Percentiles rank a stretch among this genome's conserved stretches.
Conservation (phyloP, 2,329 filamentous ascomycete species). For the Hypoxylon sp. region DNA sequence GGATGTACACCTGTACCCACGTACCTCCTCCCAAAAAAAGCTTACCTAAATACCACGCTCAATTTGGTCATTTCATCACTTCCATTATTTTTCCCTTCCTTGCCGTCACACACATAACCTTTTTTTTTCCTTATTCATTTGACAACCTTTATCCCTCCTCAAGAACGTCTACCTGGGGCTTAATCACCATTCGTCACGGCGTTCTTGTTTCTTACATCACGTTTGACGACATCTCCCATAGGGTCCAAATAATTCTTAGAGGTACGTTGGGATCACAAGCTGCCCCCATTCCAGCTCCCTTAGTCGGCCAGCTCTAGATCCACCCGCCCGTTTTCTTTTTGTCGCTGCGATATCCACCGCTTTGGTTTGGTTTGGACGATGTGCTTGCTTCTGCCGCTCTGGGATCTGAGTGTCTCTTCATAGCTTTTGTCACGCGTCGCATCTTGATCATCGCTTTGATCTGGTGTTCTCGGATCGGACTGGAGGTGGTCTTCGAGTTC, state of each 20-base stretch:
- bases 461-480: slow-evolving; percentile 11
- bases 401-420: slow-evolving; percentile 19
- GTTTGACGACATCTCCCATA: slow-evolving; percentile 16
- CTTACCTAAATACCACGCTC: slow-evolving; percentile 43
- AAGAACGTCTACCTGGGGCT: slow-evolving; percentile 1
- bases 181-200: slow-evolving; percentile 15
- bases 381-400: slow-evolving; percentile 25
- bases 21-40: slow-evolving; percentile 21
- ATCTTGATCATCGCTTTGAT: slow-evolving; percentile 14
- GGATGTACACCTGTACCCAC: slow-evolving; percentile 10
- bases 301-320: slow-evolving; percentile 37
- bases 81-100: slow-evolving; percentile 39
- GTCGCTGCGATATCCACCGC: slow-evolving; percentile 29
- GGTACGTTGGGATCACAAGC: slow-evolving; percentile 47
- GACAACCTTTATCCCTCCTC: slow-evolving; percentile 15
- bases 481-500: slow-evolving; percentile 11
- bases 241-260: slow-evolving; percentile 31
- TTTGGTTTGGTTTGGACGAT: slow-evolving; percentile 29
- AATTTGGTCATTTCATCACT: slow-evolving; percentile 45
- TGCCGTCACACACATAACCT: slow-evolving; percentile 35
- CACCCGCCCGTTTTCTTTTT: slow-evolving; percentile 41
- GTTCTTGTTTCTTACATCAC: slow-evolving; percentile 18
- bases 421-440: slow-evolving; percentile 32
- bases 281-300: slow-evolving; percentile 42
- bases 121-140: slow-evolving; percentile 30